Conservation (phyloP, 1,284 basidiomycete species). For the Cryptococcus sp. region DNA sequence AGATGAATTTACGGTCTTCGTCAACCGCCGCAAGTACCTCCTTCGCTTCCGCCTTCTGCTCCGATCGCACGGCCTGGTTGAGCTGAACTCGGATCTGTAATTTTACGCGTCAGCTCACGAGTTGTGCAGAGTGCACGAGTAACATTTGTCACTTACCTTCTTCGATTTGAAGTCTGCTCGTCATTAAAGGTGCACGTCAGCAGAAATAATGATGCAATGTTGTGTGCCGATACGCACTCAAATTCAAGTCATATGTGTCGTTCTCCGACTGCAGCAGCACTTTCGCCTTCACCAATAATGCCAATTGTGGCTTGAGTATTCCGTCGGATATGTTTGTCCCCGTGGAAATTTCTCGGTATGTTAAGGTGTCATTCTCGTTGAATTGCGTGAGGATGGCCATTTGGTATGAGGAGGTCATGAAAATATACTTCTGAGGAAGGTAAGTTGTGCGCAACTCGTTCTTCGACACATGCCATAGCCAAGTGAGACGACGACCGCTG, state of each 20-base stretch:
- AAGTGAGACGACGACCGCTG: constrained; percentile 86
- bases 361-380: constrained; percentile 84
- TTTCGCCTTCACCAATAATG: constrained; percentile 83
- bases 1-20: constrained; percentile 94
- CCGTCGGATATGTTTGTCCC: constrained; percentile 83
- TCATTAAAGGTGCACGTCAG: not conserved
- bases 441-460: constrained; percentile 94
- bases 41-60: constrained; percentile 85
- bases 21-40: constrained; percentile 96
- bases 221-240: constrained; percentile 61
- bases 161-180: constrained; percentile 87
- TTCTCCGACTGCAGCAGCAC: constrained; percentile 75
- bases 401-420: constrained; percentile 94
- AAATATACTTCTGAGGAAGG: constrained; percentile 89
- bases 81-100: constrained; percentile 80
- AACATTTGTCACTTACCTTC: constrained; percentile 58
- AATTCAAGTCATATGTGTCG: constrained; percentile 88
- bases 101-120: not conserved
- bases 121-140: not conserved
- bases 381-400: constrained; percentile 93
- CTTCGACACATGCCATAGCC: constrained; percentile 98
- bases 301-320: constrained; percentile 81
- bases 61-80: constrained; percentile 91
- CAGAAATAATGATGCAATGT: too few species aligned
- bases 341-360: constrained; percentile 73